Percentiles rank a stretch among this genome's conserved stretches.
phyloP scores from a whole-genome alignment of 2,329 filamentous ascomycete species.

The Phialocephala sp. region DNA sequence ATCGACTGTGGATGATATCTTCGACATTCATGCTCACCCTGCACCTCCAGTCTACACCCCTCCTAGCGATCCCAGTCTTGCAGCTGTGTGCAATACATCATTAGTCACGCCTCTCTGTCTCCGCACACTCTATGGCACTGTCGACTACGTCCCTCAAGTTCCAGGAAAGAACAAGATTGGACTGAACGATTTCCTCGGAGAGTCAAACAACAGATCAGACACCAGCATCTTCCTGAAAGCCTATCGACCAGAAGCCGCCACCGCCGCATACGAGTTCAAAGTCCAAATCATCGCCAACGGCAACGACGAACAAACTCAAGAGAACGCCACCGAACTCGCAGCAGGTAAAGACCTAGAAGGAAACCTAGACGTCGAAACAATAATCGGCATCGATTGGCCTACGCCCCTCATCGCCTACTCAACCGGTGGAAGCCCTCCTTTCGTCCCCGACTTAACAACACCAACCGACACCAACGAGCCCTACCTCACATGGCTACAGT shows the following conservation, averaged over 20 bases:
- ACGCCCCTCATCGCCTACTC: conserved; percentile 59
- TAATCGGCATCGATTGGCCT: conserved; percentile 59
- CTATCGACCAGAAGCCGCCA: conserved; percentile 29
- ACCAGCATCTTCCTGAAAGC: conserved; percentile 27
- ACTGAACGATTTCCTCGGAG: conserved; percentile 36
- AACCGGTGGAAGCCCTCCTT: conserved; percentile 60
- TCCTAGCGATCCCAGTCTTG: conserved; percentile 14
- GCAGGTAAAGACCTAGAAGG: conserved; percentile 49
- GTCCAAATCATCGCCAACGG: conserved; percentile 26
- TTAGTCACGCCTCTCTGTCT: conserved; percentile 35
- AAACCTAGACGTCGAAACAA: conserved; percentile 61
- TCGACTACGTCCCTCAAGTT: conserved; percentile 29
- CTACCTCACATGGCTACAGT: conserved; percentile 53
- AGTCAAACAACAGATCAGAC: conserved; percentile 34
- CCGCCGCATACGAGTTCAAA: conserved; percentile 24
- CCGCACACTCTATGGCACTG: conserved; percentile 34
- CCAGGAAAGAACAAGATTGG: conserved; percentile 32
- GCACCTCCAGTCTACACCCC: conserved; percentile 19
- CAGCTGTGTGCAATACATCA: conserved; percentile 66
- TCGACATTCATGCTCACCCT: not conserved
- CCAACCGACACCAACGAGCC: conserved; percentile 55
- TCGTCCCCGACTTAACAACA: conserved; percentile 50
- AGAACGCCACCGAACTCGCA: conserved; percentile 19
- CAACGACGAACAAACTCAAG: conserved; percentile 16
- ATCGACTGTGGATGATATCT: conserved; percentile 8